Evolutionary conservation across 2,329 filamentous ascomycete genomes (phyloP), one percentile per base, ranked within the genome.

Genomic region (Ascochyta koolunga): DNA sequence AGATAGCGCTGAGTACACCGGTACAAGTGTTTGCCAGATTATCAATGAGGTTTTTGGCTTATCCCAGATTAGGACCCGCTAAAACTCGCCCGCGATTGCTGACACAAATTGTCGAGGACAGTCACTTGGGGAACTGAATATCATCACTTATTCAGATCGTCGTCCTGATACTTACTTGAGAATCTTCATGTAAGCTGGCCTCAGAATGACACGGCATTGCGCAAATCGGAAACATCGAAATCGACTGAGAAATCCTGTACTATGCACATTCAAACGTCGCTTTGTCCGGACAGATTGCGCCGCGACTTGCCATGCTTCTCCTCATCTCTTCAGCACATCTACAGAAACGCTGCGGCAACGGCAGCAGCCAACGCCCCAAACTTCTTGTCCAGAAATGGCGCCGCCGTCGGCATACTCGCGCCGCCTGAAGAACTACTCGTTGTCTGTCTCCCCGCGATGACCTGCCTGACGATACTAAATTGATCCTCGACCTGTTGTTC

Each of bases 401-500:
- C 36, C 13, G 62, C 60, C 22, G 68, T 71, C 21, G 66, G 64
- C 43, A 56, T 47, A 19, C 58, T 65, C 8, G 55, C 65, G 8
- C 53, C 63, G 0, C 37, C 52, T 18, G 58, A 59, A 18, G 61
- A 67, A 24, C 53, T 60, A 1, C 56, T 52, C 16, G 62, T 66
- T 10, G 60, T 59, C 36, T 54, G 49, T 22, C 59, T 50, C 1
- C 54, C 55, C 3, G 37, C 52, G 35, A 71, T 67, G 1, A 70
- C 56, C 3, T 50, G 59, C 46, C 64, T 58, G 8, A 71, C 60
- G 38, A 68, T 66, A 32, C 66, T 69, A 43, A 68, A 71, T 56
- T 71, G 65, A 39, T 69, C 64, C 10, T 43, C 44, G 10, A 71
- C 68, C 59, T 71, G 68, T 40, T 62, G 58, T 48, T 71, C 69